Evolutionary conservation across 768 basidiomycete species (phyloP), one percentile per base, ranked within the genome.

Genomic region (Mycena crocata): DNA sequence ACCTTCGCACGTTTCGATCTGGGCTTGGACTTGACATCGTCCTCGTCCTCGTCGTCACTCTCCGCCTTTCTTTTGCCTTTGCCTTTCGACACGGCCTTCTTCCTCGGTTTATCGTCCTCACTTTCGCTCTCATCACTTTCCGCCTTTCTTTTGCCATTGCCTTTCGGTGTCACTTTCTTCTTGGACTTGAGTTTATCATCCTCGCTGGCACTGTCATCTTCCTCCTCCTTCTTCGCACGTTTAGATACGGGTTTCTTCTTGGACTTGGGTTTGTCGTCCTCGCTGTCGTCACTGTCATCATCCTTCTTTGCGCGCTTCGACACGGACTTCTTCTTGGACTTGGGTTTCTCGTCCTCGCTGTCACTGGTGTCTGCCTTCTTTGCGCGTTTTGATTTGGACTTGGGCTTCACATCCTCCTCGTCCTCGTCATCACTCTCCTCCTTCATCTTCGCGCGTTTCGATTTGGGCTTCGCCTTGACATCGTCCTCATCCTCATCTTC

Each of bases 401-500:
- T 57, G 67, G 28, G 75, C 50, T 71, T 71, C 3, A 73, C 77
- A 1, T 74, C 76, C 5, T 72, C 76, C 3, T 71, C 75, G 7
- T 72, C 72, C 2, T 74, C 71, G 13, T 68, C 72, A 0, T 75
- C n/a, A n/a, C n/a, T n/a, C n/a, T n/a, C n/a, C n/a, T n/a, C n/a
- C n/a, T n/a, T n/a, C n/a, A n/a, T n/a, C n/a, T n/a, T n/a, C n/a
- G n/a, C n/a, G 76, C 42, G 57, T 45, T 48, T 65, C 30, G n/a
- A 24, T 30, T 42, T 42, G 15, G 34, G 37, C 31, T 57, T 57
- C 66, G 28, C 75, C 50, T 71, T 71, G 2, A 73, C 77, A 1
- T 74, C 76, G 3, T 72, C 76, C 3, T 71, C 75, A 6, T 72
- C 72, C 2, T 74, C 76, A 0, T 72, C 77, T 21, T 77, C 77